Evolutionary conservation across 176 grass and related monocot species (phyloP), one percentile per base, ranked within the genome.

Genomic region (Thinopyrum elongatum): DNA sequence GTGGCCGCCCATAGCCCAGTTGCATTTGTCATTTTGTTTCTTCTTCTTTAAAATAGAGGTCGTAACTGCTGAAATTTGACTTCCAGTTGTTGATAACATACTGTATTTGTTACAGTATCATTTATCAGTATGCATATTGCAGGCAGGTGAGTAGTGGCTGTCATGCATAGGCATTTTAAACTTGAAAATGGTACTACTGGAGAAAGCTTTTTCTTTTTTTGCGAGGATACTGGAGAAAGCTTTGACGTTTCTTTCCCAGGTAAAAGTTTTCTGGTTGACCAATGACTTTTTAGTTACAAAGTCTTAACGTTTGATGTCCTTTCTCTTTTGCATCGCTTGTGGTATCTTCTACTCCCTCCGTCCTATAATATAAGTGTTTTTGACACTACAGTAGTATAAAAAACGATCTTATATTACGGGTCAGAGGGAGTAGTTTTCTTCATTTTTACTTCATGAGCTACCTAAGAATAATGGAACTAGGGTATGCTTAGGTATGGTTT

Each of bases 1-100:
- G 84, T 74, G 81, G 87, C 74, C 74, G 55, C 6, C 41, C 81
- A 80, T 65, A 64, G 21, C 25, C 73, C 28, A 59, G 72, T 70
- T 83, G 80, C 76, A 86, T 61, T 62, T 55, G 39, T 66, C 47
- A 75, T 49, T 29, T 75, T 67, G n/a, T 42, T 73, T 36, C 11
- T 3, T 58, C 55, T 22, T 36, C 25, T 23, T 73, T 58, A 62
- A 28, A 22, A n/a, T 64, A 8, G 51, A 19, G 53, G 35, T 35
- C 58, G 63, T 47, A 28, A 6, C 26, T 78, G 75, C 15, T 22
- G 44, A 17, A 53, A 69, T 10, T 30, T 80, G 79, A 12, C 34
- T 69, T 87, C 46, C 49, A 34, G 19, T 60, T 83, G 86, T 55
- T 78, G 36, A 39, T 77, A 77, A 21, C 29, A 64, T 63, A 84